These are phyloP conservation scores for Podaxis mareebaensis DNA, from an alignment of 768 basidiomycete species.

Conservation along the genomic window DNA sequence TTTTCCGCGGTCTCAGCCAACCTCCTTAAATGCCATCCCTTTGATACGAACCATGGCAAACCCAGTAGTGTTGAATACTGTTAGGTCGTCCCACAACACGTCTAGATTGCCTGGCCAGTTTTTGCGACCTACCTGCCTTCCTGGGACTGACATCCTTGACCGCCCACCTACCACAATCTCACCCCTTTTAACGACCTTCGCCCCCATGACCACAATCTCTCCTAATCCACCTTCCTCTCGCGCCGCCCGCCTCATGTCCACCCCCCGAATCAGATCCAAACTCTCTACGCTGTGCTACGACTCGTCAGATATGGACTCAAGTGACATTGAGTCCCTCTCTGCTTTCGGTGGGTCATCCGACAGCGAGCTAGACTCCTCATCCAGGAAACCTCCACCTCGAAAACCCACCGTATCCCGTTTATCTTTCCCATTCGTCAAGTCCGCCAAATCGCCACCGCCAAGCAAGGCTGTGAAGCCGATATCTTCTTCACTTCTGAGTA, in stretches of 20 bases:
- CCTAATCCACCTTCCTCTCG: slow-evolving; percentile 6
- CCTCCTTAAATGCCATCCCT: slow-evolving; percentile 8
- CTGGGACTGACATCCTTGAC: background rate
- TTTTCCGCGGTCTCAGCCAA: background rate
- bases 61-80: slow-evolving; percentile 9
- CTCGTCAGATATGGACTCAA: slow-evolving; percentile 1
- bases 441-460: slow-evolving; percentile 6
- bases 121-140: background rate
- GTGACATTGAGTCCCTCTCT: background rate
- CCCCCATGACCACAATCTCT: background rate
- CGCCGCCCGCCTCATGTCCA: slow-evolving; percentile 1
- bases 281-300: slow-evolving; percentile 9
- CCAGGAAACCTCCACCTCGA: slow-evolving; percentile 1
- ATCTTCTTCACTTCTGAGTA: background rate
- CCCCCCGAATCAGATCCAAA: slow-evolving; percentile 11
- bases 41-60: background rate
- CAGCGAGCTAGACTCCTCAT: background rate
- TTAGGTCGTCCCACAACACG: background rate
- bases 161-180: background rate
- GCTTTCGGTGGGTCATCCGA: background rate
- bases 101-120: slow-evolving; percentile 6
- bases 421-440: slow-evolving; percentile 13
- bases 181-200: background rate
- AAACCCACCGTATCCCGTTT: slow-evolving; percentile 9
- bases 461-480: background rate